Conservation (phyloP, 129 eudicot species). For the Saussurea involucrata region DNA sequence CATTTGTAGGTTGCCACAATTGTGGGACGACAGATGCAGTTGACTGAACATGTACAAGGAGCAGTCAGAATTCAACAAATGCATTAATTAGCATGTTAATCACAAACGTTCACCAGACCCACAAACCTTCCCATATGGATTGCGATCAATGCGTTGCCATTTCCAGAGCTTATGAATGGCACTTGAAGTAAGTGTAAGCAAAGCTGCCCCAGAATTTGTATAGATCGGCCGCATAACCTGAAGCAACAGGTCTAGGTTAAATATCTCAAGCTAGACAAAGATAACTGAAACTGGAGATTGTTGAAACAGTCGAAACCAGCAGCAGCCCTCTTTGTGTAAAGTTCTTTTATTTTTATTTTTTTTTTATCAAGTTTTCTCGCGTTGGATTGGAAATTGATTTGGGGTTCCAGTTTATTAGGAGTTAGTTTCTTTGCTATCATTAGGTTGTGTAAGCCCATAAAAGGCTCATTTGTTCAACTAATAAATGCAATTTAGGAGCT, state of each 20-base stretch:
- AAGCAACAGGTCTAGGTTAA: not conserved
- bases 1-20: constrained; percentile 71
- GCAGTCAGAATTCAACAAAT: constrained; percentile 23
- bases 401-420: not conserved
- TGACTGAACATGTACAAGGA: constrained; percentile 39
- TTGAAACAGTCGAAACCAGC: no score
- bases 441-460: not conserved
- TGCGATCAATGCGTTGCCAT: not conserved
- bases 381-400: no score
- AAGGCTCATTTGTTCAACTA: not conserved
- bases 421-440: not conserved
- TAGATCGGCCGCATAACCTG: constrained; percentile 66
- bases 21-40: constrained; percentile 62
- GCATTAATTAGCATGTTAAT: not conserved
- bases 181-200: constrained; percentile 65
- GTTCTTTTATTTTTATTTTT: no score
- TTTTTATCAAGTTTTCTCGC: no score
- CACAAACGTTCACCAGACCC: not conserved
- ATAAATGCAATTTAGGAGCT: no score
- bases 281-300: not conserved
- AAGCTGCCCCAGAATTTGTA: constrained; percentile 68
- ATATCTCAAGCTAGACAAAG: not conserved
- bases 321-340: no score
- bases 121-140: not conserved
- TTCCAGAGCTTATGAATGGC: constrained; percentile 81